Evolutionary conservation across 2,329 filamentous ascomycete species (phyloP), one percentile per base, ranked within the genome.

Genomic region (Fusarium sp.): DNA sequence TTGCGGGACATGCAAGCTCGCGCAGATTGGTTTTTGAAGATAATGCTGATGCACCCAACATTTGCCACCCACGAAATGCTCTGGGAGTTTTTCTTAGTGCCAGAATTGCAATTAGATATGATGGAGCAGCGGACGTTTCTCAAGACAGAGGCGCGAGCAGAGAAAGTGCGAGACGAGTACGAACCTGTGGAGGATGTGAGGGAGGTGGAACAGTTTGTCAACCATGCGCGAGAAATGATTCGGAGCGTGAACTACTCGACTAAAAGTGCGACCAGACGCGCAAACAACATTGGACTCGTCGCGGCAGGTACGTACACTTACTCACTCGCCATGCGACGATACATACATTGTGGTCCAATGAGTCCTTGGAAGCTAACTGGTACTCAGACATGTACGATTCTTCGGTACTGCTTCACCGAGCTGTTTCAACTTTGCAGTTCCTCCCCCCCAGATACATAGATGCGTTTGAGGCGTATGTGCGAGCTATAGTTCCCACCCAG

Each of bases 81-180:
- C 4, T 99, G 96, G 96, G 96, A 99, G 74, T 99, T 99, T 80
- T 97, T 99, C 79, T 85, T 99, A 1, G 94, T 99, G 14, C 96
- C 96, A 2, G 96, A 99, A 71, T 88, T 99, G 48, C 93, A 97
- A 76, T 87, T 92, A 1, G 89, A 93, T 20, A 93, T 94, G 87
- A 95, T 98, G 85, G 91, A 92, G 52, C 91, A 97, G 77, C 88
- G 96, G 48, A 97, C 92, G 66, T 89, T 89, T 55, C 88, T 94
- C 64, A 99, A 99, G 79, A 92, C 93, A 6, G 91, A 94, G 76
- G 88, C 91, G 0, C 87, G 95, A 27, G 83, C 88, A 5, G 96
- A 99, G 75, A 94, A 90, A 56, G 90, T 99, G 33, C 87, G 89
- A 52, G 96, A 99, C 62, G 96, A 99, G 76, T 93, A 92, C 72